phyloP scores from a whole-genome alignment of 2,329 filamentous ascomycete genomes.

The Fonsecaea erecta region DNA sequence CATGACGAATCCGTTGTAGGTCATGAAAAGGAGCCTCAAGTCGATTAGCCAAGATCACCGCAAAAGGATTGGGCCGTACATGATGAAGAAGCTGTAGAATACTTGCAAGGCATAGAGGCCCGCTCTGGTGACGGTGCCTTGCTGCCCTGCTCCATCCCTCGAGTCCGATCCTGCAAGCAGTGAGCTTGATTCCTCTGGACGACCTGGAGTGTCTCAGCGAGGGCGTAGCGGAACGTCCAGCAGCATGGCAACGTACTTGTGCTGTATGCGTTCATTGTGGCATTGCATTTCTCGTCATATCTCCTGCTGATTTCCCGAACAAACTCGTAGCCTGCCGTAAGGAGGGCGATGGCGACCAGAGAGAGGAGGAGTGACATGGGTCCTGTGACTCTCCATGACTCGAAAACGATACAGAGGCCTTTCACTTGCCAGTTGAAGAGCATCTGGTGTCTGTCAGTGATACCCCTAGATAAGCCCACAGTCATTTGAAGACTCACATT shows the following conservation, averaged over 20 bases:
- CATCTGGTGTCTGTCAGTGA: conserved; percentile 66
- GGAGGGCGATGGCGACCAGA: conserved; percentile 76
- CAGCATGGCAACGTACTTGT: conserved; percentile 34
- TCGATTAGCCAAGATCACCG: not conserved
- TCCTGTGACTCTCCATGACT: conserved; percentile 81
- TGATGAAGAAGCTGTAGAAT: conserved; percentile 99
- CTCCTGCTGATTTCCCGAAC: conserved; percentile 75
- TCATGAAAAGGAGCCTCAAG: conserved; percentile 94
- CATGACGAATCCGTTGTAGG: conserved; percentile 99
- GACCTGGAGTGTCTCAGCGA: conserved; percentile 36
- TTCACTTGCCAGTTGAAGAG: conserved; percentile 95
- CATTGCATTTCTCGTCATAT: conserved; percentile 68
- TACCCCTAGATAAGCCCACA: not conserved
- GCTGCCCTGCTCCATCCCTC: conserved; percentile 65
- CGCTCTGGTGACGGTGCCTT: conserved; percentile 78
- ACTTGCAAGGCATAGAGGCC: conserved; percentile 88
- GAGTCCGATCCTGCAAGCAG: conserved; percentile 74
- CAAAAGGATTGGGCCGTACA: conserved; percentile 60
- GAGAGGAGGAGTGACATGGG: conserved; percentile 77
- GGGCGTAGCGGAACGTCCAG: conserved; percentile 5
- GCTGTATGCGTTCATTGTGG: conserved; percentile 27
- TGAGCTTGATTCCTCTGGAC: conserved; percentile 63
- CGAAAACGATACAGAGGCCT: conserved; percentile 96
- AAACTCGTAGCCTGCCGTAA: conserved; percentile 92
- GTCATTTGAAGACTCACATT: conserved; percentile 64